A percentile compares a stretch with the other conserved stretches of the same genome.
Conservation (phyloP, 1,139 yeast genomes). For the Geotrichum europaeum region DNA sequence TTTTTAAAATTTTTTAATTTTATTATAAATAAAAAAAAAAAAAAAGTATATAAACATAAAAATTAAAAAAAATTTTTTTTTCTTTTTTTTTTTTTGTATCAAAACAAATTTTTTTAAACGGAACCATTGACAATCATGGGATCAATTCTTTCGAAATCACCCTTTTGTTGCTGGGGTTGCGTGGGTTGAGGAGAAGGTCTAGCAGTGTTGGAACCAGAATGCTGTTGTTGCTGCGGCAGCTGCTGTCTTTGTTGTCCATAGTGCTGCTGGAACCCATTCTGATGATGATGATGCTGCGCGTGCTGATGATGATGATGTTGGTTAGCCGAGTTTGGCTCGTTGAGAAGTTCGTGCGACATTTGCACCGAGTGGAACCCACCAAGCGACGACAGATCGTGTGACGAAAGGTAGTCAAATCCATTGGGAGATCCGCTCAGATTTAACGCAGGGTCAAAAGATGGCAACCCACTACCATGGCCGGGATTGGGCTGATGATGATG, state of each 20-base stretch:
- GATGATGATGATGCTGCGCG: conserved; percentile 4
- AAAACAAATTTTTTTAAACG: conserved; percentile 5
- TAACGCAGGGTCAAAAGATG: conserved; percentile 6
- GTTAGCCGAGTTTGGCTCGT: conserved; percentile 1
- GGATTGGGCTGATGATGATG: conserved; percentile 7
- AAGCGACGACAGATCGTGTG: conserved; percentile 6
- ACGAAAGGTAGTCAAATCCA: conserved; percentile 11
- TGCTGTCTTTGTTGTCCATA: conserved; percentile 3
- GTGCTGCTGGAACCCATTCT: neutral
- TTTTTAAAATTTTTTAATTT: neutral
- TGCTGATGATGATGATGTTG: neutral
- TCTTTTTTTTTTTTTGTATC: too few species aligned
- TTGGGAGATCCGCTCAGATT: conserved; percentile 1
- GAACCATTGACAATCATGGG: conserved; percentile 18
- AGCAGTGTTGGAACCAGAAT: neutral
- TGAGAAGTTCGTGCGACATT: conserved; percentile 6
- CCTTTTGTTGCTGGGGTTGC: conserved; percentile 5
- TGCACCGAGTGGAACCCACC: conserved; percentile 6
- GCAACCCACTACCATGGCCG: conserved; percentile 2
- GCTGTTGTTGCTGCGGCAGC: neutral
- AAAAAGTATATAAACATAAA: too few species aligned
- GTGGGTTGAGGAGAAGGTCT: neutral
- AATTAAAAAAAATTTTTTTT: too few species aligned
- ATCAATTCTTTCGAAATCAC: conserved; percentile 12
- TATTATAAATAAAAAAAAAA: too few species aligned